phyloP scores from a whole-genome alignment of 2,329 filamentous ascomycete genomes.

The Ophiognomonia clavigignenti-juglandacearum region DNA sequence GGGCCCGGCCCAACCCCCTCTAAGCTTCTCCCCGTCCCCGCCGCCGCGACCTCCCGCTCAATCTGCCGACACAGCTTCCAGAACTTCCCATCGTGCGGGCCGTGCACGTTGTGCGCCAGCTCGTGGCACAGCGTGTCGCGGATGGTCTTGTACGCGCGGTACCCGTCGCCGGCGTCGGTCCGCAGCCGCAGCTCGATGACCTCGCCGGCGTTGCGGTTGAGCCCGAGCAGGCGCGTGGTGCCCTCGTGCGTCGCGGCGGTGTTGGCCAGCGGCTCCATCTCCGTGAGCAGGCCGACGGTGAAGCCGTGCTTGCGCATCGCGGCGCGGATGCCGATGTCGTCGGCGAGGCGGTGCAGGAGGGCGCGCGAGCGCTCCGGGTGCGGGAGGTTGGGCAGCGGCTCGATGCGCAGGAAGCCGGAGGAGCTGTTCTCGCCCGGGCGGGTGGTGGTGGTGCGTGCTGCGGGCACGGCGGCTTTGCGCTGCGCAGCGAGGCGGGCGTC shows the following conservation, averaged over 20 bases:
- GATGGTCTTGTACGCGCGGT: conserved; percentile 87
- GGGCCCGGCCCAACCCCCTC: conserved; percentile 57
- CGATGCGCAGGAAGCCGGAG: conserved; percentile 79
- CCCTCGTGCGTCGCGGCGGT: conserved; percentile 68
- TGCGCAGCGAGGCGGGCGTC: conserved; percentile 7
- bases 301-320: conserved; percentile 84
- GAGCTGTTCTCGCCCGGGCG: conserved; percentile 47
- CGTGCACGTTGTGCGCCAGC: conserved; percentile 84
- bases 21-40: conserved; percentile 60
- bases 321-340: conserved; percentile 79
- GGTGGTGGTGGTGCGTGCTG: conserved; percentile 21
- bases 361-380: conserved; percentile 64
- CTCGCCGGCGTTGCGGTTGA: conserved; percentile 85
- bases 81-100: conserved; percentile 79
- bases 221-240: conserved; percentile 69
- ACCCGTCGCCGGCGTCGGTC: conserved; percentile 94
- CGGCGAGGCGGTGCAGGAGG: conserved; percentile 70
- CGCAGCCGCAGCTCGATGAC: conserved; percentile 85
- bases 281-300: conserved; percentile 78
- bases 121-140: conserved; percentile 92
- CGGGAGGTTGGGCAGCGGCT: conserved; percentile 73
- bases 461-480: conserved; percentile 4
- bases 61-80: conserved; percentile 87
- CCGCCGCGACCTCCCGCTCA: conserved; percentile 76
- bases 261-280: conserved; percentile 88